Evolutionary conservation across 768 basidiomycete genomes (phyloP).

Genomic region (Auriscalpium microsporum): DNA sequence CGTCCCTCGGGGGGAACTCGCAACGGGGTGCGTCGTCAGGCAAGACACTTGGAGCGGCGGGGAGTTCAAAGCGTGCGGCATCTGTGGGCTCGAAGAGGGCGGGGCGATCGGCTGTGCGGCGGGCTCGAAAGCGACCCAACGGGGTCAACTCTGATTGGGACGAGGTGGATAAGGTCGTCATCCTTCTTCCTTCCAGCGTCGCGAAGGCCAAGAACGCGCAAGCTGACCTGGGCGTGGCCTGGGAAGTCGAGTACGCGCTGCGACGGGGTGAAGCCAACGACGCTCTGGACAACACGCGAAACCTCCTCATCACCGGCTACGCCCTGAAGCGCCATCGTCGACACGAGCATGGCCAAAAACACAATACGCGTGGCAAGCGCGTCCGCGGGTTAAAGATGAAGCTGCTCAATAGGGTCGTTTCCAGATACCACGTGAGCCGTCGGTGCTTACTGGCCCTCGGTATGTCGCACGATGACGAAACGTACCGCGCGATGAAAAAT

Average conservation of each 20-base stretch:
- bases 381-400: background rate
- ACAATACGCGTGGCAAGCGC: background rate
- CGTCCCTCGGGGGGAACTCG: no score
- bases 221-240: background rate
- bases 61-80: background rate
- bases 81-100: background rate
- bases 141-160: background rate
- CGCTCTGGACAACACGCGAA: background rate
- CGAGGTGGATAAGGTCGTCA: background rate
- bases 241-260: background rate
- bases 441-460: background rate
- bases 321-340: background rate
- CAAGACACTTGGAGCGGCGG: no score
- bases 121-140: background rate
- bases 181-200: background rate
- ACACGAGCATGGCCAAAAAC: background rate
- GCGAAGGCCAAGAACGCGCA: background rate
- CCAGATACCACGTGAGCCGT: background rate
- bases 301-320: background rate
- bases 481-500: background rate
- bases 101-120: background rate
- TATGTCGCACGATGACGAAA: background rate
- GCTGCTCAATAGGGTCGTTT: background rate
- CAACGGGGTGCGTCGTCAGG: background rate
- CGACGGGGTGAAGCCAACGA: background rate